phyloP scores from a whole-genome alignment of 495 filamentous ascomycete genomes.

The Viridothelium virens region DNA sequence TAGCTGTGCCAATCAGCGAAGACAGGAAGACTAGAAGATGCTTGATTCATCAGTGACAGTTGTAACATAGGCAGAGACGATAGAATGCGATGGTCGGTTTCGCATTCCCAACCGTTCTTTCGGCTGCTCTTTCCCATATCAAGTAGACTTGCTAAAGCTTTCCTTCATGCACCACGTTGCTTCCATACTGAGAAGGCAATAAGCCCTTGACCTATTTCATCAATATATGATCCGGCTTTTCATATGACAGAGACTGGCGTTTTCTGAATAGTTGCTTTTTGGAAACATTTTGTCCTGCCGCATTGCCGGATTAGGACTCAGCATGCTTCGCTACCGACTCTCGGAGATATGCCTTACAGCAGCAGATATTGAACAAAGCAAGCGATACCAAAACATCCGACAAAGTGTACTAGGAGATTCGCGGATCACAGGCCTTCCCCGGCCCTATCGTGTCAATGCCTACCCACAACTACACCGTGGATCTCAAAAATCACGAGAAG shows the following conservation, averaged over 20 bases:
- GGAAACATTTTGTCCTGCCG: background rate
- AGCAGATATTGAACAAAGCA: slow-evolving; percentile 25
- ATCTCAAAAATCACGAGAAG: slow-evolving; percentile 22
- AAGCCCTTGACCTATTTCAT: background rate
- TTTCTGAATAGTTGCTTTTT: background rate
- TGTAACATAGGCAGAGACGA: too few species aligned
- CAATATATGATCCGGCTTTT: background rate
- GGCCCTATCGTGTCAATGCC: background rate
- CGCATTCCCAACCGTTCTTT: background rate
- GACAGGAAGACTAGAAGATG: too few species aligned
- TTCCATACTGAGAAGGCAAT: background rate
- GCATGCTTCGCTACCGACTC: slow-evolving; percentile 25
- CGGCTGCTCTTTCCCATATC: background rate
- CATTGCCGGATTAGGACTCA: background rate
- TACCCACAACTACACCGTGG: slow-evolving; percentile 20
- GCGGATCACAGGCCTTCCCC: background rate
- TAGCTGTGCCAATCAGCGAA: too few species aligned
- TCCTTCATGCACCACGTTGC: background rate
- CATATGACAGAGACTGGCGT: background rate
- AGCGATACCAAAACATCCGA: background rate
- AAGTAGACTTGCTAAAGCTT: background rate
- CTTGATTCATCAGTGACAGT: too few species aligned
- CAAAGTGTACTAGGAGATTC: background rate
- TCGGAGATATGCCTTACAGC: slow-evolving; percentile 28
- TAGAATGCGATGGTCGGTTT: too few species aligned